Conservation (phyloP, 2,329 filamentous ascomycete genomes). For the Malbranchea cinnamomea region DNA sequence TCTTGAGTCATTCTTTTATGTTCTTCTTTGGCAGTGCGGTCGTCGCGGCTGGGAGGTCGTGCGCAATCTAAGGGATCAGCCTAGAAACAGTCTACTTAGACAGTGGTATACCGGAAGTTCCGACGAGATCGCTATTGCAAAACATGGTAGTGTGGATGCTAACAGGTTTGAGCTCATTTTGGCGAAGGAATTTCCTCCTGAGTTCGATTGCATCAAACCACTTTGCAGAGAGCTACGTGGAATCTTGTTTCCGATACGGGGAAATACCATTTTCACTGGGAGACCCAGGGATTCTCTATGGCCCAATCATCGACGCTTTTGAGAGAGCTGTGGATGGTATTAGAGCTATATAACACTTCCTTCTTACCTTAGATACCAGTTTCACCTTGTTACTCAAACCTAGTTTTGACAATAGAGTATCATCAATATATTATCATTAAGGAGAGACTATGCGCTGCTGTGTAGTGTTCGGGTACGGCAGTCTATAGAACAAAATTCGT, state of each 20-base stretch:
- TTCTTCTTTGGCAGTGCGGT: constrained; percentile 10
- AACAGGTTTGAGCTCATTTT: constrained; percentile 12
- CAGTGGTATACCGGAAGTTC: constrained; percentile 2
- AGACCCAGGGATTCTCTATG: constrained; percentile 8
- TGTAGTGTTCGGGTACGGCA: no score
- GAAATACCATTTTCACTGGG: constrained; percentile 3
- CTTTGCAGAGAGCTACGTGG: constrained; percentile 11
- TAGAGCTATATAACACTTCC: no score
- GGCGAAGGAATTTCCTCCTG: constrained; percentile 11
- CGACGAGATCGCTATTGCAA: constrained; percentile 10
- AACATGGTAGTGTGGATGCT: constrained; percentile 10
- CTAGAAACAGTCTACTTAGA: not conserved
- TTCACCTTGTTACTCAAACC: no score
- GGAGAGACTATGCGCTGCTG: no score
- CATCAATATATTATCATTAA: no score
- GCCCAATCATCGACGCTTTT: constrained; percentile 9
- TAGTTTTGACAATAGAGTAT: no score
- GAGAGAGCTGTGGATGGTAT: constrained; percentile 8
- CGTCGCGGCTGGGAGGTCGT: not conserved
- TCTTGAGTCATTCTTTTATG: constrained; percentile 19
- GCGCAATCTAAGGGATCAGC: not conserved
- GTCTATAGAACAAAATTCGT: no score
- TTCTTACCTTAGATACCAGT: no score
- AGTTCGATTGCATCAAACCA: constrained; percentile 12
- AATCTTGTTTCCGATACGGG: constrained; percentile 8